These are phyloP conservation scores for Scheffersomyces insectosa DNA, from an alignment of 1,139 yeast species.

Conservation along the genomic window DNA sequence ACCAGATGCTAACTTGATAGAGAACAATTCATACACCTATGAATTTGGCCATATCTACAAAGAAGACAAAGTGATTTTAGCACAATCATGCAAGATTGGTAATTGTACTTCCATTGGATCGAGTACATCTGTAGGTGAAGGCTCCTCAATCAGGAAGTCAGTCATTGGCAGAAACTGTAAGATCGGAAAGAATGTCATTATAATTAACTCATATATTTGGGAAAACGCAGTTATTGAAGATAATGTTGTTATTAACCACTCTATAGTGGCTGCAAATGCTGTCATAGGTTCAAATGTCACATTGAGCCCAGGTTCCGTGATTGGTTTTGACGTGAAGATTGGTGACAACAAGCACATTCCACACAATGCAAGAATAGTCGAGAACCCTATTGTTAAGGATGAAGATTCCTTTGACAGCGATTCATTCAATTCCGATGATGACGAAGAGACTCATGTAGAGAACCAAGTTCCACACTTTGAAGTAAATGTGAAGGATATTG, in stretches of 20 bases:
- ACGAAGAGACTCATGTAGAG: conserved; percentile 4
- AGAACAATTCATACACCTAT: conserved; percentile 71
- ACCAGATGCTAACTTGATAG: conserved; percentile 78
- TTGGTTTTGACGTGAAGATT: conserved; percentile 71
- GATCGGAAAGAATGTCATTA: conserved; percentile 74
- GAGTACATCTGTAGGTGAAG: conserved; percentile 64
- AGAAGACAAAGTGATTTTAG: conserved; percentile 78
- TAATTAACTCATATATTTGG: conserved; percentile 83
- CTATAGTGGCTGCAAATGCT: conserved; percentile 71
- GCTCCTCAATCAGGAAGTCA: conserved; percentile 56
- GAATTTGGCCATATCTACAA: conserved; percentile 86
- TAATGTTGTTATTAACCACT: conserved; percentile 52
- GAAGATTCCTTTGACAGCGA: conserved; percentile 23
- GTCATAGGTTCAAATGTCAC: conserved; percentile 51
- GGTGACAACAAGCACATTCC: conserved; percentile 53
- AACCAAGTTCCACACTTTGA: conserved; percentile 3
- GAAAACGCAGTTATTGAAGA: conserved; percentile 76
- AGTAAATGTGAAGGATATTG: conserved; percentile 25
- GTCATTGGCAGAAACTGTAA: conserved; percentile 84
- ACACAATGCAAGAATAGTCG: conserved; percentile 52
- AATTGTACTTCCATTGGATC: conserved; percentile 79
- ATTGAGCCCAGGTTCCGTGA: conserved; percentile 70
- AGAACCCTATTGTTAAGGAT: conserved; percentile 41
- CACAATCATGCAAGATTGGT: conserved; percentile 86
- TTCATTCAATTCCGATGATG: conserved; percentile 24